Evolutionary conservation across 2,329 filamentous ascomycete genomes (phyloP).

Genomic region (Chalaropsis ovoidea): DNA sequence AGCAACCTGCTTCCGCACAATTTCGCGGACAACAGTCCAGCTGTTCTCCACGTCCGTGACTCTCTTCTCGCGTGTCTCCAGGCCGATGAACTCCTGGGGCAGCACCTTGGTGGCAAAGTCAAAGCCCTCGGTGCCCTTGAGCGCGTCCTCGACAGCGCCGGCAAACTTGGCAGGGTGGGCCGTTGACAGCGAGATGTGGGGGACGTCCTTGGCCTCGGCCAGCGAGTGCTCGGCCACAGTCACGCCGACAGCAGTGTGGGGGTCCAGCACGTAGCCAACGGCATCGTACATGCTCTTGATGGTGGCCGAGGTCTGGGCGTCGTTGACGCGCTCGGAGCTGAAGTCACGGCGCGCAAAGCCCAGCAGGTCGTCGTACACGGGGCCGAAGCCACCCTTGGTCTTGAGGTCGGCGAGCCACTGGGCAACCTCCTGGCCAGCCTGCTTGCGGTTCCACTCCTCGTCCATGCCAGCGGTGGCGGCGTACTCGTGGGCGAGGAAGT

Average conservation of each 20-base stretch:
- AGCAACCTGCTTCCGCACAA: constrained; percentile 65
- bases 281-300: constrained; percentile 47
- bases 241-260: constrained; percentile 82
- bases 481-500: constrained; percentile 77
- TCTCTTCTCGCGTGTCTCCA: constrained; percentile 65
- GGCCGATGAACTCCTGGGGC: constrained; percentile 68
- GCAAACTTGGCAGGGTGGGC: constrained; percentile 95
- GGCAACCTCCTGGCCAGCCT: constrained; percentile 65
- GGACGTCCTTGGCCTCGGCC: constrained; percentile 40
- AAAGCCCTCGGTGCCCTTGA: constrained; percentile 62
- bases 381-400: constrained; percentile 65
- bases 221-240: constrained; percentile 64
- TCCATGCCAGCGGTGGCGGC: constrained; percentile 50
- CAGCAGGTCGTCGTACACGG: constrained; percentile 64
- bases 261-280: constrained; percentile 74
- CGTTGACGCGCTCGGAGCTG: constrained; percentile 64
- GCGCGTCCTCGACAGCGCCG: constrained; percentile 67
- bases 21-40: constrained; percentile 64
- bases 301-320: constrained; percentile 57
- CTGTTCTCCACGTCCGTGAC: constrained; percentile 59
- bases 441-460: constrained; percentile 55
- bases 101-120: constrained; percentile 65
- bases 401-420: constrained; percentile 73
- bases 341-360: constrained; percentile 63
- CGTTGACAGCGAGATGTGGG: constrained; percentile 80